Base-by-base conservation (phyloP, 2,329 filamentous ascomycete genomes). In the Penicillium sp. region DNA sequence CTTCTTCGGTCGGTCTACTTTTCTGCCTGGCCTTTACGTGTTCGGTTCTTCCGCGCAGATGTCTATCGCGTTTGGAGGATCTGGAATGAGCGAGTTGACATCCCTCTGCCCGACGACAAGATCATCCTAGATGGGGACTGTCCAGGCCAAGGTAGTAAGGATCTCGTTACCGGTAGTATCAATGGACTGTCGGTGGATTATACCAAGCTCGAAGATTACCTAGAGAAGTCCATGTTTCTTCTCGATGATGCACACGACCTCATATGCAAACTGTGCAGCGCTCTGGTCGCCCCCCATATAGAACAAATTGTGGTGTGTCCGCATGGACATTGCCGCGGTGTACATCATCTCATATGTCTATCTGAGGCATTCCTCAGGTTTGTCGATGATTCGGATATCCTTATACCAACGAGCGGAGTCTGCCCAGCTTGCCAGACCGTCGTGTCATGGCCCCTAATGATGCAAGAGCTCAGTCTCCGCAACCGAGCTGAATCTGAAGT, bases 1-100 rank as follows among this genome's bases (percentile, higher is more conserved):
- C 82, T 99, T 0, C 83, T 96, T 1, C 85, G 90, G 0, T 91
- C 93, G 2, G 85, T 87, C 2, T 95, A 91, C 75, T 98, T 98
- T 74, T 81, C 83, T 17, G 82, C 88, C 50, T 97, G 93, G 94
- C 94, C 94, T 22, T 81, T 99, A 57, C 86, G 86, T 57, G 74
- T 97, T 51, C 88, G 91, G 26, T 94, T 98, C 76, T 94, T 97
- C 68, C 83, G 83, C 2, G 79, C 81, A 3, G 91, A 94, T 62
- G 88, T 92, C 0, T 85, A 90, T 69, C 79, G 79, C 22, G 83
- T 85, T 1, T 98, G 94, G 94, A 74, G 83, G 19, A 81, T 77
- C 53, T 88, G 85, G 82, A 83, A 82, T 49, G 77, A 81, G 3
- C 76, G 82, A 1, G 81, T 84, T 2, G 75, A 82, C 53, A 81